Evolutionary conservation across 1,139 yeast species (phyloP).

Genomic region (Candida sp.): DNA sequence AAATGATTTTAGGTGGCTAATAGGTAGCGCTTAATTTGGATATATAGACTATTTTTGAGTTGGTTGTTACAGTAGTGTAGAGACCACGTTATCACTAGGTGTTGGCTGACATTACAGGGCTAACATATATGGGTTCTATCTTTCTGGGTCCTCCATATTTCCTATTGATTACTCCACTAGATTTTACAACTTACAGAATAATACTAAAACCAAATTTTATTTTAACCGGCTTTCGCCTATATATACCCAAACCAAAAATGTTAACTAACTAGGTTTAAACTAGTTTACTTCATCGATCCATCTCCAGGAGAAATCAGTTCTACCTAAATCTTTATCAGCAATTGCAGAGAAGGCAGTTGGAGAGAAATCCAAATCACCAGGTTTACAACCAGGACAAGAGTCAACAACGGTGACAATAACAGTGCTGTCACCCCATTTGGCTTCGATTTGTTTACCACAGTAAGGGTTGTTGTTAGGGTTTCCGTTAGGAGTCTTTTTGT

Average conservation of each 20-base stretch:
- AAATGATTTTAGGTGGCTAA: too few species aligned
- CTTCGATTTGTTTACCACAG: conserved; percentile 42
- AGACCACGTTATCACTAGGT: too few species aligned
- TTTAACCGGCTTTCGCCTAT: neutral
- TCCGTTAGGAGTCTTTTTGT: conserved; percentile 25
- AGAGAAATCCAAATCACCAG: conserved; percentile 42
- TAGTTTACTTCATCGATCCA: conserved; percentile 12
- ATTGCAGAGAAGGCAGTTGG: conserved; percentile 38
- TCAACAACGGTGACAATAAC: conserved; percentile 44
- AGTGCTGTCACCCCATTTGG: conserved; percentile 35
- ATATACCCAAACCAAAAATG: neutral
- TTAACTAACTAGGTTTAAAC: too few species aligned
- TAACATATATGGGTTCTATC: too few species aligned
- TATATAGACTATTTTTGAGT: too few species aligned
- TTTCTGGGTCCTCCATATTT: too few species aligned
- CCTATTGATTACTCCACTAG: too few species aligned
- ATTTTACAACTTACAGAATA: too few species aligned
- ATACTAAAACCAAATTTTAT: too few species aligned
- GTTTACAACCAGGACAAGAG: conserved; percentile 38
- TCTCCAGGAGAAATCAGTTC: conserved; percentile 43
- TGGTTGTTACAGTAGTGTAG: too few species aligned
- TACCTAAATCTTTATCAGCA: conserved; percentile 38
- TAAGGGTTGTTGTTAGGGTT: conserved; percentile 42
- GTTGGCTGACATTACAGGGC: too few species aligned
- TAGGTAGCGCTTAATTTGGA: too few species aligned